Evolutionary conservation across 345 rosid genomes (phyloP).

Genomic region (Pelargonium nanum): DNA sequence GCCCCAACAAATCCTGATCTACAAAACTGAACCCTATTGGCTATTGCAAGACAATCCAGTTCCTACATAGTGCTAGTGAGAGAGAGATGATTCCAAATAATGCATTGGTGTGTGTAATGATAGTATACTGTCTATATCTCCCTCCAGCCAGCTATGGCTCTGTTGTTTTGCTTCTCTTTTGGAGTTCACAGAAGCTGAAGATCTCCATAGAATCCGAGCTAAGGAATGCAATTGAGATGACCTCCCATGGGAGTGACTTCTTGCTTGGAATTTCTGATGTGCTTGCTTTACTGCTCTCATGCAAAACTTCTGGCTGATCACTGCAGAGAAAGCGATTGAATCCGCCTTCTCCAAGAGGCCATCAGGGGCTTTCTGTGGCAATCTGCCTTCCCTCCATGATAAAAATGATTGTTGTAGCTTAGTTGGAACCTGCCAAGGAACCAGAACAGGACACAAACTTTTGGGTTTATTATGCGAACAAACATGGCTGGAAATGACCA

Average conservation of each 20-base stretch:
- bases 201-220: constrained; percentile 21
- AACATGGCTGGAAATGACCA: background rate
- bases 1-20: no score
- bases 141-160: constrained; percentile 23
- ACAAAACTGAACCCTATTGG: no score
- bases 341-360: constrained; percentile 7
- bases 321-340: constrained; percentile 32
- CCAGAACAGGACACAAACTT: background rate
- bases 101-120: constrained; percentile 37
- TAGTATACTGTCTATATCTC: constrained; percentile 36
- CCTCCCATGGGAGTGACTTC: constrained; percentile 14
- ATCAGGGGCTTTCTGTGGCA: constrained; percentile 17
- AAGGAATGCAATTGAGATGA: constrained; percentile 36
- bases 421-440: constrained; percentile 48
- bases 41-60: no score
- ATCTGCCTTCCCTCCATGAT: constrained; percentile 39
- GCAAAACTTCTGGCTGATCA: constrained; percentile 16
- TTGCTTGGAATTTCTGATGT: constrained; percentile 18
- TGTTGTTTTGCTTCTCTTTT: constrained; percentile 15
- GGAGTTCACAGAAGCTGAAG: constrained; percentile 7
- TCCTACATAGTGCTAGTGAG: constrained; percentile 11
- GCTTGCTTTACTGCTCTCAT: constrained; percentile 31
- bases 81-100: constrained; percentile 18
- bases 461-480: background rate
- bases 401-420: constrained; percentile 35